Conservation (phyloP, 2,329 filamentous ascomycete species). For the Trichoderma simmonsii region DNA sequence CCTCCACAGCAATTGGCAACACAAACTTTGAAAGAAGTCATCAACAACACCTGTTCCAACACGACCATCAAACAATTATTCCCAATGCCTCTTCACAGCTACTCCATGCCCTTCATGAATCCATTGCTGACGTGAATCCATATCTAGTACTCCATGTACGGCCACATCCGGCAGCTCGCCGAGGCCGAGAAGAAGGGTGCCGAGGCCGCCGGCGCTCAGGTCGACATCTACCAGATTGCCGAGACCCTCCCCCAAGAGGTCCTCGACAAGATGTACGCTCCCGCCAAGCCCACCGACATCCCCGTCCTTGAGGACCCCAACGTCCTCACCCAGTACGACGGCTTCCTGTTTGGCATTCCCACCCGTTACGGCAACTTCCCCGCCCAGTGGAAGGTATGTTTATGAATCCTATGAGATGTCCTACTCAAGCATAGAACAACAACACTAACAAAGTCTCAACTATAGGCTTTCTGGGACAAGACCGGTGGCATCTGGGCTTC, state of each 20-base stretch:
- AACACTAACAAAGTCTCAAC: neutral
- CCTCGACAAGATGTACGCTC: slow-evolving; percentile 86
- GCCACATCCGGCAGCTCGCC: slow-evolving; percentile 80
- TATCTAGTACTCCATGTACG: slow-evolving; percentile 86
- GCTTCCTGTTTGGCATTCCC: slow-evolving; percentile 87
- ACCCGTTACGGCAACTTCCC: slow-evolving; percentile 98
- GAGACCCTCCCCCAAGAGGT: slow-evolving; percentile 88
- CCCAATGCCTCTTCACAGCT: neutral
- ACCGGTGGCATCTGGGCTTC: slow-evolving; percentile 79
- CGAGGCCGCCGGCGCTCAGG: slow-evolving; percentile 77
- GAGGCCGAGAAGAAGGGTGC: slow-evolving; percentile 90
- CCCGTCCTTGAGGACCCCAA: slow-evolving; percentile 57
- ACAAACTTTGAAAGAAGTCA: neutral
- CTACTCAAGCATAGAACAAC: neutral
- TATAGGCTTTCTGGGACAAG: slow-evolving; percentile 75
- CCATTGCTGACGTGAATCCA: neutral
- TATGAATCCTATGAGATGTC: no score
- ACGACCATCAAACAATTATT: no score
- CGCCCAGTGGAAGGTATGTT: slow-evolving; percentile 78
- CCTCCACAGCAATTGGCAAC: neutral
- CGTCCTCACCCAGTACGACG: slow-evolving; percentile 74
- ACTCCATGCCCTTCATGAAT: neutral
- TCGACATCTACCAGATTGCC: slow-evolving; percentile 79
- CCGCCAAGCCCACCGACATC: slow-evolving; percentile 67
- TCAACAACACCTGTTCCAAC: neutral